phyloP scores from a whole-genome alignment of 1,284 basidiomycete species.

The Tilletia setariae region DNA sequence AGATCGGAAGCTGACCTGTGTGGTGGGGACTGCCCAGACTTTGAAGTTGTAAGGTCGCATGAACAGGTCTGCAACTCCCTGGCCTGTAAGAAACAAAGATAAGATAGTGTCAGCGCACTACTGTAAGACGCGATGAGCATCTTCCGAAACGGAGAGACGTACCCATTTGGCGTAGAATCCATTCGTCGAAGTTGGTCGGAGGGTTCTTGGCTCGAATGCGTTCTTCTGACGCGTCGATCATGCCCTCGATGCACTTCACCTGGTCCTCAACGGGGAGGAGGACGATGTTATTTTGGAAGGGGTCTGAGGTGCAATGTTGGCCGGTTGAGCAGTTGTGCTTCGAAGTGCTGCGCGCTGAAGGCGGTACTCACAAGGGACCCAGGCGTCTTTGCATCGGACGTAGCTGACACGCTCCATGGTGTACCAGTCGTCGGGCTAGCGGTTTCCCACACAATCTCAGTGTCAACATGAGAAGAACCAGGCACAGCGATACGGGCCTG shows the following conservation, averaged over 20 bases:
- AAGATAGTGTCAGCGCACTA: too few species aligned
- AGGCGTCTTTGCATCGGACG: conserved; percentile 58
- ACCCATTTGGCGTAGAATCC: conserved; percentile 61
- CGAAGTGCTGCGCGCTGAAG: background rate
- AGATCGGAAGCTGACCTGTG: conserved; percentile 42
- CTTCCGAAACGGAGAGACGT: background rate
- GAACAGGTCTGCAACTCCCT: conserved; percentile 60
- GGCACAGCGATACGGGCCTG: background rate
- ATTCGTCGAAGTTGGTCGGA: conserved; percentile 58
- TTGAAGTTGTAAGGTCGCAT: conserved; percentile 63
- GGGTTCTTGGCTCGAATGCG: conserved; percentile 53
- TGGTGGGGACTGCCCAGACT: conserved; percentile 61
- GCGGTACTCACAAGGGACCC: conserved; percentile 58
- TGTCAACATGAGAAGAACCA: background rate
- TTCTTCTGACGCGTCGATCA: conserved; percentile 57
- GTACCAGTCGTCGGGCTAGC: conserved; percentile 57
- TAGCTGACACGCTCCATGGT: conserved; percentile 61
- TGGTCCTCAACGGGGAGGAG: conserved; percentile 59
- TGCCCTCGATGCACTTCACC: conserved; percentile 59
- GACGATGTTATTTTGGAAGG: conserved; percentile 60
- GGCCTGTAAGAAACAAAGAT: conserved; percentile 17
- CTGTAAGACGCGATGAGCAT: background rate
- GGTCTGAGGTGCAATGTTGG: conserved; percentile 27
- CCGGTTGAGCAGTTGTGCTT: background rate
- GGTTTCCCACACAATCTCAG: background rate